Conservation (phyloP, 2,329 filamentous ascomycete species). For the Ceratocystis papillata region DNA sequence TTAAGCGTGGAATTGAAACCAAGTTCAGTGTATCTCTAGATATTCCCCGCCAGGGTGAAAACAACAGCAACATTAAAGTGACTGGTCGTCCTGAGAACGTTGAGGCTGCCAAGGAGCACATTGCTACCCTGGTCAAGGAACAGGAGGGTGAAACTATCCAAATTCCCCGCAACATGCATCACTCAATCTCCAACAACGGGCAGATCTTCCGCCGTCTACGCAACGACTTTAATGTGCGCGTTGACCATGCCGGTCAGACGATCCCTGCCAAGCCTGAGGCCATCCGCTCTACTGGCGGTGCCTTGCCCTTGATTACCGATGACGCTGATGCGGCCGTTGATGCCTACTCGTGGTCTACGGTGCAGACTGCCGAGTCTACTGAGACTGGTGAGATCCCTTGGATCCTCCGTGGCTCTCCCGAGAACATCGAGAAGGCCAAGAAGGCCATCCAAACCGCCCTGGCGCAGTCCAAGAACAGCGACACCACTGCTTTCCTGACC, state of each 20-base stretch:
- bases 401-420: constrained; percentile 69
- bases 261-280: constrained; percentile 58
- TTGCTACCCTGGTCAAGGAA: constrained; percentile 66
- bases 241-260: constrained; percentile 77
- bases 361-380: constrained; percentile 47
- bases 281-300: constrained; percentile 46
- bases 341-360: constrained; percentile 71
- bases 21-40: constrained; percentile 81
- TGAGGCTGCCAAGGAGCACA: constrained; percentile 76
- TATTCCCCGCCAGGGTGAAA: constrained; percentile 79
- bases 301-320: constrained; percentile 87
- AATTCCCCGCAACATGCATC: constrained; percentile 72
- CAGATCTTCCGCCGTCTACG: constrained; percentile 86
- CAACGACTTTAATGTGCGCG: constrained; percentile 75
- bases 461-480: constrained; percentile 57
- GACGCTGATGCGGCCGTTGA: constrained; percentile 55
- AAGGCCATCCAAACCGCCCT: constrained; percentile 62
- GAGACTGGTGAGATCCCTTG: constrained; percentile 71
- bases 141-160: constrained; percentile 80
- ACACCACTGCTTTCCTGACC: constrained; percentile 72
- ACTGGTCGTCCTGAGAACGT: constrained; percentile 68
- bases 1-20: constrained; percentile 71
- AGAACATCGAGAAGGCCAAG: constrained; percentile 74
- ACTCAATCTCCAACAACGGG: constrained; percentile 75
- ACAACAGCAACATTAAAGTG: constrained; percentile 76